phyloP scores from a whole-genome alignment of 768 basidiomycete genomes.

The Phaeolepiota aurea region DNA sequence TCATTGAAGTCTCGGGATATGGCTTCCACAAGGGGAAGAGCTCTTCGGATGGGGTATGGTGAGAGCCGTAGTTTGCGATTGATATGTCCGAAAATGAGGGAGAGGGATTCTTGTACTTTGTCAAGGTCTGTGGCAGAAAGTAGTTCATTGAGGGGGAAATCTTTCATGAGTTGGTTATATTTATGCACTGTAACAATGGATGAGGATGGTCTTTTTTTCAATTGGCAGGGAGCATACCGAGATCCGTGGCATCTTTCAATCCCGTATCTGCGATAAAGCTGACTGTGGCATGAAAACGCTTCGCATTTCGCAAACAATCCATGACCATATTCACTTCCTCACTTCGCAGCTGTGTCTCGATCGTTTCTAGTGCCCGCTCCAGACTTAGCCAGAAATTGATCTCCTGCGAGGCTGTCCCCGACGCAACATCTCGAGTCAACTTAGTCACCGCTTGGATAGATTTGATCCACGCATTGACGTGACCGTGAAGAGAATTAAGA shows the following conservation, averaged over 20 bases:
- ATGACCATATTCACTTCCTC: slow-evolving; percentile 91
- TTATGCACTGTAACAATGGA: slow-evolving; percentile 65
- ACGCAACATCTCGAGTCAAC: slow-evolving; percentile 85
- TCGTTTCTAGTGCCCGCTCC: slow-evolving; percentile 88
- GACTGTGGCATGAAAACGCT: slow-evolving; percentile 94
- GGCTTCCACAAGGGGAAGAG: slow-evolving; percentile 94
- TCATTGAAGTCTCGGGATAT: slow-evolving; percentile 98
- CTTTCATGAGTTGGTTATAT: slow-evolving; percentile 98
- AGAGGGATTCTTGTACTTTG: slow-evolving; percentile 86
- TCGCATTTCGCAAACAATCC: slow-evolving; percentile 92
- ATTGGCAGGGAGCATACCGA: slow-evolving; percentile 41
- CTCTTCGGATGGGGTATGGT: slow-evolving; percentile 93
- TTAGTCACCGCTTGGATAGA: slow-evolving; percentile 96
- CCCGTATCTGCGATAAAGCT: slow-evolving; percentile 98
- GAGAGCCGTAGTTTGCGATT: slow-evolving; percentile 94
- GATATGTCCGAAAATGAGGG: slow-evolving; percentile 85
- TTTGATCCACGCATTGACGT: slow-evolving; percentile 98
- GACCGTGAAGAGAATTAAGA: slow-evolving; percentile 85
- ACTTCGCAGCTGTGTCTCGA: slow-evolving; percentile 84
- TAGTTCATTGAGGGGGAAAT: slow-evolving; percentile 95
- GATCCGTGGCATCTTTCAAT: slow-evolving; percentile 86
- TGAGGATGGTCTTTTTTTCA: background rate
- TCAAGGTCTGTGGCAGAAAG: slow-evolving; percentile 93
- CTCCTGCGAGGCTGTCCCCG: slow-evolving; percentile 95
- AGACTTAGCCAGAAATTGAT: slow-evolving; percentile 98